Evolutionary conservation across 2,329 filamentous ascomycete genomes (phyloP), one percentile per base, ranked within the genome.

Genomic region (Exophiala sp.): DNA sequence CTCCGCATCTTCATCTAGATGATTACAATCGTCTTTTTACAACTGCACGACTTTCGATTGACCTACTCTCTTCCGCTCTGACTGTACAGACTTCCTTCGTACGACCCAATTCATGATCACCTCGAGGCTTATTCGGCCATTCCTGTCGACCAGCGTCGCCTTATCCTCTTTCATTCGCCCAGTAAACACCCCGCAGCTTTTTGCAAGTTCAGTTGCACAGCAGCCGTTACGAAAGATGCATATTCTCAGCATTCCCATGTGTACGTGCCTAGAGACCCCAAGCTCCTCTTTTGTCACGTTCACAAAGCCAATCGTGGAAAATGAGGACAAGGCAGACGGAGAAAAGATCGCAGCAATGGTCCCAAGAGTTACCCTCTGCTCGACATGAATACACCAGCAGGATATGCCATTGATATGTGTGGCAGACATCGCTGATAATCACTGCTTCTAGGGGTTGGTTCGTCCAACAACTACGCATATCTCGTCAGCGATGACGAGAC

Each of bases 211-310:
- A 36, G 32, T 57, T 21, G 50, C 38, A 29, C 51, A 55, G 46
- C 54, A 52, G 54, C 51, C 52, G 6, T 41, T 46, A 16, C 54
- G 51, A 43, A 60, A 57, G 45, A 79, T 79, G 76, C 76, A 78
- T 72, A 70, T 79, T 59, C 71, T 75, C 60, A 76, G 75, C 38
- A 77, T 79, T 69, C 76, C 76, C 14, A 78, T 79, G 76, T 79
- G 76, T 79, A 72, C 59, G 74, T 67, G 32, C 11, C 29, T 4
- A 29, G 21, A 24, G 24, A 4, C 20, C 40, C 39, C 3, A 33
- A 35, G 16, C 14, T 9, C 47, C 14, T 38, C 47, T 54, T 33
- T 47, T 34, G 7, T 29, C 24, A 29, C 24, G 24, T 29, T 29
- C 24, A 29, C 5, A 29, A 29, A 3, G 24, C 3, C 1, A 8